Evolutionary conservation across 1,284 basidiomycete genomes (phyloP), one percentile per base, ranked within the genome.

Genomic region (Xerocomus nothofagi): DNA sequence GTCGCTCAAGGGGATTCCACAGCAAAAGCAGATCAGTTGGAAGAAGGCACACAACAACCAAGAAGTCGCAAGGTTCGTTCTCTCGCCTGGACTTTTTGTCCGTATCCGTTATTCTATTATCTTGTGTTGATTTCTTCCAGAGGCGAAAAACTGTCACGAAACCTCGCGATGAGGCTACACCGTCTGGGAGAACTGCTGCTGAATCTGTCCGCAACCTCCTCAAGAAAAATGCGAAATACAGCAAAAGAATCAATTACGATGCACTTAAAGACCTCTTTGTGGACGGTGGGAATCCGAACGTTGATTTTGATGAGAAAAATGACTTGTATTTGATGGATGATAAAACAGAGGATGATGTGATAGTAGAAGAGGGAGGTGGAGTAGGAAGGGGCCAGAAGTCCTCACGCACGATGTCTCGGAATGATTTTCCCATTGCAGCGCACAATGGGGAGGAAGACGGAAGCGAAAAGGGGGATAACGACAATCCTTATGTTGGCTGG

Each of bases 201-300:
- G 91, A 93, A 59, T 84, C 90, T 4, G 88, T 92, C 29, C 80
- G 79, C 21, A 88, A 86, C 50, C 75, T 94, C 31, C 74, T 93
- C 58, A 87, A 88, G 74, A 89, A 90, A 69, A 90, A 86, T 56
- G 76, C 82, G 21, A 90, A 84, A 66, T 91, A 92, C 68, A 91
- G 88, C 70, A 90, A 90, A 61, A 81, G 91, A 44, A 93, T 94
- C 68, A 94, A 94, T 64, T 94, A 94, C 63, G 85, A 89, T 57
- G 91, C 89, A 0, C 78, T 93, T 45, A 86, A 88, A 57, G 80
- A 81, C 50, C 76, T 93, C 6, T 91, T 93, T 65, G 76, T 82
- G 24, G 79, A 80, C 36, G 74, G 70, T 39, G 71, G 67, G 17
- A 65, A 69, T 21, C 59, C 68, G 12, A 62, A 69, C 11, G 66